Percentiles rank a stretch among this genome's conserved stretches.
phyloP scores from a whole-genome alignment of 2,329 filamentous ascomycete species.

The Aotearoamyces nothofagi region DNA sequence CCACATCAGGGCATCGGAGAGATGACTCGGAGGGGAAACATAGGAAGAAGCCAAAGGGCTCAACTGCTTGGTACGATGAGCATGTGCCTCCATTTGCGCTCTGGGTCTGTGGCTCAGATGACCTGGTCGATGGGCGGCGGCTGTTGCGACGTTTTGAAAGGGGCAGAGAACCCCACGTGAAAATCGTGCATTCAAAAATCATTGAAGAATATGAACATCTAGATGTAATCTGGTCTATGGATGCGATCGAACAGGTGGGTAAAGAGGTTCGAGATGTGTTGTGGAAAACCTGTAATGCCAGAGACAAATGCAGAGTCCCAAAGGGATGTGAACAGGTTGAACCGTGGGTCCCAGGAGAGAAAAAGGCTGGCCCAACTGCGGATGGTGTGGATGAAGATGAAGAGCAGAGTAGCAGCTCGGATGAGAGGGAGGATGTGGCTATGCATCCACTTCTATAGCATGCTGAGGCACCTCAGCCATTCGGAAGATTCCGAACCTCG shows the following conservation, averaged over 20 bases:
- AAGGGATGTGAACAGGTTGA: slow-evolving; percentile 16
- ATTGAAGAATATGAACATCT: slow-evolving; percentile 86
- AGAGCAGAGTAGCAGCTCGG: slow-evolving; percentile 1
- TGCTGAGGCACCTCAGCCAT: too few relatives aligned
- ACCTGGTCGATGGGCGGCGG: slow-evolving; percentile 67
- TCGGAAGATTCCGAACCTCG: too few relatives aligned
- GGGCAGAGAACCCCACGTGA: slow-evolving; percentile 67
- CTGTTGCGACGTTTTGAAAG: slow-evolving; percentile 60
- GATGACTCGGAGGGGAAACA: slow-evolving; percentile 18
- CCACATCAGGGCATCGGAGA: slow-evolving; percentile 2
- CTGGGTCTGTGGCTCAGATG: slow-evolving; percentile 74
- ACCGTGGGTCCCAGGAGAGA: slow-evolving; percentile 7
- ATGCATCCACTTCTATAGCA: too few relatives aligned
- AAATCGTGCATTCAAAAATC: slow-evolving; percentile 66
- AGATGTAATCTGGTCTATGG: slow-evolving; percentile 91
- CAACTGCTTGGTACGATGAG: slow-evolving; percentile 68
- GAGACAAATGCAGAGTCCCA: slow-evolving; percentile 13
- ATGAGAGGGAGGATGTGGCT: neutral
- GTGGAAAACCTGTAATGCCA: slow-evolving; percentile 53
- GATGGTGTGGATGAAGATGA: neutral
- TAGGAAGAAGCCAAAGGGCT: slow-evolving; percentile 27
- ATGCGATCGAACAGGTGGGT: slow-evolving; percentile 70
- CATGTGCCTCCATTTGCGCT: slow-evolving; percentile 71
- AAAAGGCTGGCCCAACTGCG: neutral
- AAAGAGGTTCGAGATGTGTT: slow-evolving; percentile 65